Base-by-base conservation (phyloP, 116 monocot species). In the Dioscorea cayenensis region DNA sequence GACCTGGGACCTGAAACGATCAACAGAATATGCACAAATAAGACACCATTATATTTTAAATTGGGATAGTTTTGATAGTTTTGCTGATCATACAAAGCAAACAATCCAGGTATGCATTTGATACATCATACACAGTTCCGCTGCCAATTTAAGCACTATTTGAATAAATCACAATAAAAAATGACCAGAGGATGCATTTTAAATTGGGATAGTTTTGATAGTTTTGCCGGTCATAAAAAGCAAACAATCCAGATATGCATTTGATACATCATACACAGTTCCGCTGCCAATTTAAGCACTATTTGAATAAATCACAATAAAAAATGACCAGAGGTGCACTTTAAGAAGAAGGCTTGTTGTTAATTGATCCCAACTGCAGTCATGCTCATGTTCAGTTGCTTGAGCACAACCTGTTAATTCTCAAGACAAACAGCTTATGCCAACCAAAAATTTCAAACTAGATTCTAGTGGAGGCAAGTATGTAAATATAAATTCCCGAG, bases 1-100 rank as follows among this genome's bases (percentile, higher is more conserved):
- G 72, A 71, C 86, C 83, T 48, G 75, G 83, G 28, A 83, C 82
- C 82, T 86, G 79, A 43, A 43, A 8, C 51, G n/a, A 35, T 51
- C 22, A 48, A 66, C 22, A 49, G 20, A 12, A 49, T 16, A 32
- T 35, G 14, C 32, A 62, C 5, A 43, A 6, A 10, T 43, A 43
- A 43, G 7, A 43, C 43, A 43, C 23, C 1, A 60, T 62, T 23
- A 62, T 21, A 27, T 10, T 23, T 22, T 55, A n/a, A n/a, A 55
- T 5, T 18, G 17, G 55, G n/a, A 16, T 55, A 4, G 32, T 32
- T 32, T 32, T 32, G 32, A 43, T 43, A 62, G 62, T 62, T 62
- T 11, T 62, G 62, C 25, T 1, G 25, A 27, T 23, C 21, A 48
- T 43, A 49, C n/a, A 14, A n/a, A 55, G n/a, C 16, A 55, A 55